Base-by-base conservation (phyloP, 768 basidiomycete species). In the Tylopilus balloui region DNA sequence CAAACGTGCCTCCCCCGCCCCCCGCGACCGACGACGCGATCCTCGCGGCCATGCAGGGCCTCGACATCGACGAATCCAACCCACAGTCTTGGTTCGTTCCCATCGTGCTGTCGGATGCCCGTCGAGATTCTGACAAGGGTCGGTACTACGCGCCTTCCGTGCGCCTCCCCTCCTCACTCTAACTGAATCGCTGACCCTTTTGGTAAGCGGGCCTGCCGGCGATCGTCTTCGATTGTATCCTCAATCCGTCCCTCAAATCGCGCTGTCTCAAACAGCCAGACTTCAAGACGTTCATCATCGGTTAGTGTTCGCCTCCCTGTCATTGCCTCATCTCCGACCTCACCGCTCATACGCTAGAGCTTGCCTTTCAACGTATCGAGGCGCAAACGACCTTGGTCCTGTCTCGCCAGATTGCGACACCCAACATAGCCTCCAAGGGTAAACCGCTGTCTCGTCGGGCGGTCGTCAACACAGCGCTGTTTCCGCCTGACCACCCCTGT, bases 361-460 rank as follows among this genome's bases (percentile, higher is more conserved):
- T 87, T 10, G 80, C 81, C 0, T 63, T 88, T 4, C 83, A 84
- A 57, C 79, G 78, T 9, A 77, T 86, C 39, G 84, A 88, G 67
- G 73, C 74, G 0, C 82, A 85, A 52, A 74, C 78, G 8, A 59
- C 72, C 4, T 60, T 88, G n/a, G 54, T 71, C 0, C 75, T 90
- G 37, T 87, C 88, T 1, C 78, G 86, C 20, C 73, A 79, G 41
- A 80, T 91, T 51, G 77, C 76, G 20, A 84, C 78, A 0, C 88
- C 88, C 6, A 92, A 91, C 65, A 87, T 92, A 45, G 68, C 76
- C 3, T 81, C 81, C 45, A 92, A 91, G 64, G 88, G 88, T n/a
- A 78, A 74, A 57, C 76, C 84, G 2, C 59, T 62, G 23, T 74
- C 80, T 13, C 80, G 87, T 28, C 76, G 74, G 12, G 81, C 81